phyloP scores from a whole-genome alignment of 2,329 filamentous ascomycete species.

The Fusarium denticulatum region DNA sequence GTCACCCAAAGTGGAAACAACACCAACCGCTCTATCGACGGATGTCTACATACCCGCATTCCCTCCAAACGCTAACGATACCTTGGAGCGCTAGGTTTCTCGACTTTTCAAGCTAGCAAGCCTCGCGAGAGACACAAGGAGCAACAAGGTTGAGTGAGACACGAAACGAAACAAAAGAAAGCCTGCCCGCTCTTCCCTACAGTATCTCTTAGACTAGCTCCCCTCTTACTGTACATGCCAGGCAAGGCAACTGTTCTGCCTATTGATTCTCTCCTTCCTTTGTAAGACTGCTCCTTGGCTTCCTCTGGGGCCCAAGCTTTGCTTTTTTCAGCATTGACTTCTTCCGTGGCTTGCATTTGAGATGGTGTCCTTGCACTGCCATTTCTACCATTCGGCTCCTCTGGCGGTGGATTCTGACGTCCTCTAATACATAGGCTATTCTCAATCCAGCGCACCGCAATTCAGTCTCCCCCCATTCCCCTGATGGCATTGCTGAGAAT shows the following conservation, averaged over 20 bases:
- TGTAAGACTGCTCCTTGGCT: background rate
- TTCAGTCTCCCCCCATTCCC: constrained; percentile 3
- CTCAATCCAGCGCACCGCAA: constrained; percentile 21
- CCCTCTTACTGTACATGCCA: background rate
- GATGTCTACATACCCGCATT: constrained; percentile 26
- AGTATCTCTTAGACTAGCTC: background rate
- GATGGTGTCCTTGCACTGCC: constrained; percentile 1
- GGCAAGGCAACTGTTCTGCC: background rate
- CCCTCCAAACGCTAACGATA: constrained; percentile 21
- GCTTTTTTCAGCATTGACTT: constrained; percentile 1
- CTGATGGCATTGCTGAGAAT: constrained; percentile 29
- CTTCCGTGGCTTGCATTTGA: constrained; percentile 6
- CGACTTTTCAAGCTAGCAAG: constrained; percentile 26
- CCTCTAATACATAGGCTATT: constrained; percentile 18
- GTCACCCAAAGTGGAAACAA: constrained; percentile 4
- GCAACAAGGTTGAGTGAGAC: constrained; percentile 28
- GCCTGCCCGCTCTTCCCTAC: background rate
- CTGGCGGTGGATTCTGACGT: constrained; percentile 1
- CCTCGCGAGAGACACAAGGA: constrained; percentile 15
- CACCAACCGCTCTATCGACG: constrained; percentile 9
- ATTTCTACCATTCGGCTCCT: background rate
- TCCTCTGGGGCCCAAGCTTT: background rate
- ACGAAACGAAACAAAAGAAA: constrained; percentile 29
- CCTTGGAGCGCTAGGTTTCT: background rate
- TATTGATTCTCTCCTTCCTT: background rate